Evolutionary conservation across 352 stramenopile species (phyloP).

Genomic region (Achlya hypogyna): DNA sequence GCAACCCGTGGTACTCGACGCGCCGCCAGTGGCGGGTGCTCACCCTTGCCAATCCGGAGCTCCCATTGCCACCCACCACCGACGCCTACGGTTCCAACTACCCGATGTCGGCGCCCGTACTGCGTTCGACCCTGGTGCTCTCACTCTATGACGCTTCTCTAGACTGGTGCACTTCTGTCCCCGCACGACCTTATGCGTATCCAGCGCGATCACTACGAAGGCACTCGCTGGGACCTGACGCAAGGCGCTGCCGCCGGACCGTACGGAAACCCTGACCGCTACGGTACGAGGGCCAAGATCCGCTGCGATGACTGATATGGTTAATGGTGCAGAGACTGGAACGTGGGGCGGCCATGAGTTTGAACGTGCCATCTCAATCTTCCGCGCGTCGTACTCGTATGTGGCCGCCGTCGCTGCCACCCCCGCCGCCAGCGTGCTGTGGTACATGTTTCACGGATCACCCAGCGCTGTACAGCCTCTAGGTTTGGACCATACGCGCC

Average conservation of each 20-base stretch:
- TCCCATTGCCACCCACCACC: constrained; percentile 61
- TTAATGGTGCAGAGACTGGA: constrained; percentile 83
- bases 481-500: constrained; percentile 77
- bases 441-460: constrained; percentile 34
- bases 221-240: constrained; percentile 86
- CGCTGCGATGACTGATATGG: background rate
- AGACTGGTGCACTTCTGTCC: too few relatives aligned
- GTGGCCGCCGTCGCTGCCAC: constrained; percentile 62
- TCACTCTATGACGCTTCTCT: too few relatives aligned
- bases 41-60: constrained; percentile 62
- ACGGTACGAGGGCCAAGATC: constrained; percentile 32
- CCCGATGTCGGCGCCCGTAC: constrained; percentile 72
- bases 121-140: background rate
- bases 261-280: constrained; percentile 89
- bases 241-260: constrained; percentile 65
- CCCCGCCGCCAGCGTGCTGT: constrained; percentile 52
- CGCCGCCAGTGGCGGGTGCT: constrained; percentile 87
- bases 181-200: constrained; percentile 82
- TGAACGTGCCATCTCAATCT: constrained; percentile 90
- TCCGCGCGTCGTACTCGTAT: constrained; percentile 87
- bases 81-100: constrained; percentile 76
- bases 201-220: constrained; percentile 90
- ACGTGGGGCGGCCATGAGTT: constrained; percentile 68
- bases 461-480: background rate
- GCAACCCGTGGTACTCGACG: constrained; percentile 77